A percentile compares a stretch with the other conserved stretches of the same genome.
Conservation (phyloP, 768 basidiomycete genomes). For the Lentinula boryana region DNA sequence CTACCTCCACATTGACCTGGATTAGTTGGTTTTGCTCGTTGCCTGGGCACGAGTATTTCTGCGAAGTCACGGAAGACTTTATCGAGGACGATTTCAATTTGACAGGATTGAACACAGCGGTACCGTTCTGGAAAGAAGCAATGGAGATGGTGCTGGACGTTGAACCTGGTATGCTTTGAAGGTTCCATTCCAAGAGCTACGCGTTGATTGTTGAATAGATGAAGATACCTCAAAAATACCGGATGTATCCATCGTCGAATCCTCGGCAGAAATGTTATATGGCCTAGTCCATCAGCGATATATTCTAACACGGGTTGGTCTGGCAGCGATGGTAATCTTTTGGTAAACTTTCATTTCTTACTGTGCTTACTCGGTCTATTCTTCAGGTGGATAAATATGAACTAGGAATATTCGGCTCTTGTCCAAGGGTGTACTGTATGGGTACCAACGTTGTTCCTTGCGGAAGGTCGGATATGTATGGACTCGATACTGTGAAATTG, state of each 20-base stretch:
- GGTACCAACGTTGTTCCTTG: conserved; percentile 89
- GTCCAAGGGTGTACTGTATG: conserved; percentile 93
- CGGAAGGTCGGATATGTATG: conserved; percentile 92
- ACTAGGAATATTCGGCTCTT: conserved; percentile 82
- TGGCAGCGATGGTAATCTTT: conserved; percentile 83
- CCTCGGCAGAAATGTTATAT: conserved; percentile 94
- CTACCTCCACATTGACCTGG: conserved; percentile 90
- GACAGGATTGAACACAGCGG: conserved; percentile 91
- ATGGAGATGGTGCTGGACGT: conserved; percentile 99
- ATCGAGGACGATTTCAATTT: conserved; percentile 99
- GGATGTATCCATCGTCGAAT: conserved; percentile 97
- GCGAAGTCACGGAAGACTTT: conserved; percentile 97
- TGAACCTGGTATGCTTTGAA: conserved; percentile 75
- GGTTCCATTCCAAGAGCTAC: background rate
- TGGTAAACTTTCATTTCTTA: conserved; percentile 11
- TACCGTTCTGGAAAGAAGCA: conserved; percentile 99
- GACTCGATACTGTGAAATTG: conserved; percentile 94
- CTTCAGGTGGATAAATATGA: conserved; percentile 94
- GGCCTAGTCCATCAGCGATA: conserved; percentile 97
- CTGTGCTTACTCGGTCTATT: conserved; percentile 8
- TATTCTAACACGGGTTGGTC: conserved; percentile 90
- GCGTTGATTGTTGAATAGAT: conserved; percentile 33
- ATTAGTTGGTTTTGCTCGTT: conserved; percentile 95
- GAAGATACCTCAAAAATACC: conserved; percentile 96
- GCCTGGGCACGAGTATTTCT: conserved; percentile 96